Evolutionary conservation across 2,329 filamentous ascomycete genomes (phyloP).

Genomic region (Aspergillus sp.): DNA sequence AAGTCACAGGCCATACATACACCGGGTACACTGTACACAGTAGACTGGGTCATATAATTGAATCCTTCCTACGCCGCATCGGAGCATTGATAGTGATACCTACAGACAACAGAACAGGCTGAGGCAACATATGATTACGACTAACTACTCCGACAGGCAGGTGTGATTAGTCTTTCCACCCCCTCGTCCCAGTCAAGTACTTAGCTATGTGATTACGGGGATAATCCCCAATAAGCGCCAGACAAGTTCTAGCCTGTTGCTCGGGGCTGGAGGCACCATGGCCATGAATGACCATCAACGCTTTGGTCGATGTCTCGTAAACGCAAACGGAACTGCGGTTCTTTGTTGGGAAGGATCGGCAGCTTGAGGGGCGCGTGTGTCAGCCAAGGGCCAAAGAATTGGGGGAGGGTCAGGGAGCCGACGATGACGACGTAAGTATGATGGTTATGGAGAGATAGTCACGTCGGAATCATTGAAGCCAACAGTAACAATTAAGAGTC

Average conservation of each 20-base stretch:
- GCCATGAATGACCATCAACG: neutral
- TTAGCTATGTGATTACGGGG: neutral
- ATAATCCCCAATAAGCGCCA: neutral
- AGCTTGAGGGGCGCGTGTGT: neutral
- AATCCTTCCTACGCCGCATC: neutral
- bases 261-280: neutral
- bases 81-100: neutral
- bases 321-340: constrained; percentile 8
- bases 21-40: too few relatives aligned
- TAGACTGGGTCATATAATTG: too few relatives aligned
- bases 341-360: constrained; percentile 10
- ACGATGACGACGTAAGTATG: neutral
- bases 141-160: too few relatives aligned
- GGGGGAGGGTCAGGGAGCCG: neutral
- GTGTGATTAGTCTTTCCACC: too few relatives aligned
- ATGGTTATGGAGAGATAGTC: neutral
- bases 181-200: too few relatives aligned
- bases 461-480: too few relatives aligned
- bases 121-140: neutral
- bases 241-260: neutral
- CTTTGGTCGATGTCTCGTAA: constrained; percentile 4
- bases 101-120: neutral
- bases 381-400: neutral
- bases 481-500: too few relatives aligned
- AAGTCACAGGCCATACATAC: too few relatives aligned